Conservation (phyloP, 2,329 filamentous ascomycete genomes). For the Uncinocarpus reesii region DNA sequence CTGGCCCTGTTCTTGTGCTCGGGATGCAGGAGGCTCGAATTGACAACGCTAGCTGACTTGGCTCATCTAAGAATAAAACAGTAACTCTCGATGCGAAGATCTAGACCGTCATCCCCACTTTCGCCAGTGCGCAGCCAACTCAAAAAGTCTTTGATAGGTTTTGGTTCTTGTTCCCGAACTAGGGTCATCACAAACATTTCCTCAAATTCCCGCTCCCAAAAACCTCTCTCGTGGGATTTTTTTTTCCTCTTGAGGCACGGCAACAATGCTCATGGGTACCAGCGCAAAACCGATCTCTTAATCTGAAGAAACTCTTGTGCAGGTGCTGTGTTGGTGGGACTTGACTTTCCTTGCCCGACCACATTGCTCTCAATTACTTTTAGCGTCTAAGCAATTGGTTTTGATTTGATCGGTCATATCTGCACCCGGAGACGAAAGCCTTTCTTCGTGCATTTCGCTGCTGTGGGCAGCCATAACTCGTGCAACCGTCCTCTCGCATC, state of each 20-base stretch:
- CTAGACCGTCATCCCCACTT: slow-evolving; percentile 16
- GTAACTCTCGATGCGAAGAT: not conserved
- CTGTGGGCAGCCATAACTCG: slow-evolving; percentile 5
- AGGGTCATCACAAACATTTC: slow-evolving; percentile 1
- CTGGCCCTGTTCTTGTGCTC: slow-evolving; percentile 8
- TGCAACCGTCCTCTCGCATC: slow-evolving; percentile 3
- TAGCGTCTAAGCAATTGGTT: slow-evolving; percentile 10
- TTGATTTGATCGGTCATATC: slow-evolving; percentile 16
- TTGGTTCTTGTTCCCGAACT: slow-evolving; percentile 10
- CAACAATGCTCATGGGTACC: not conserved
- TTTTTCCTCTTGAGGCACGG: not conserved
- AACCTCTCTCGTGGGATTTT: not conserved
- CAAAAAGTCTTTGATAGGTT: not conserved
- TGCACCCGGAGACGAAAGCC: slow-evolving; percentile 8
- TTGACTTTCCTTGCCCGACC: slow-evolving; percentile 1
- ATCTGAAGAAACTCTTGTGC: not conserved
- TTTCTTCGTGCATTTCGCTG: slow-evolving; percentile 7
- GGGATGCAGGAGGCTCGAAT: slow-evolving; percentile 13
- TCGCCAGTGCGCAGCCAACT: slow-evolving; percentile 4
- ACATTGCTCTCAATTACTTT: slow-evolving; percentile 4
- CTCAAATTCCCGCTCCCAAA: slow-evolving; percentile 9
- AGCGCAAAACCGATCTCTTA: not conserved
- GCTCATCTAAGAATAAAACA: slow-evolving; percentile 10
- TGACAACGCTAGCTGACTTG: slow-evolving; percentile 11
- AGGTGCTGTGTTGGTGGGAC: slow-evolving; percentile 1